phyloP scores from a whole-genome alignment of 176 grass and related monocot genomes.

The Triticum timopheevii region DNA sequence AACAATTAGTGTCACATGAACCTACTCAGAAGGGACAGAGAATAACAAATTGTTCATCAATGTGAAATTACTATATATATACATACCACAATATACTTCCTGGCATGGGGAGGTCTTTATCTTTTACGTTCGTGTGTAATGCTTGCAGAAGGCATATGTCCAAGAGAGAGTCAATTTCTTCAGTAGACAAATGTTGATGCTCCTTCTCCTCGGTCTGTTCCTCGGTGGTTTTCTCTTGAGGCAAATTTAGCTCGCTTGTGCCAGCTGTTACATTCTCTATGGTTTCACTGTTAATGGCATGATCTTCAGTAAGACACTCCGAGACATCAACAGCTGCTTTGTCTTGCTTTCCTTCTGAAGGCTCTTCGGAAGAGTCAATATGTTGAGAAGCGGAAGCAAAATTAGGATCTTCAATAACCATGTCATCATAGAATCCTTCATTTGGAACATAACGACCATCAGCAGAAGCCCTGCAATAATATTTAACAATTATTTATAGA shows the following conservation, averaged over 20 bases:
- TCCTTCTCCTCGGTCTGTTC: conserved; percentile 59
- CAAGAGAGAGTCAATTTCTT: conserved; percentile 88
- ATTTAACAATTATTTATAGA: conserved; percentile 21
- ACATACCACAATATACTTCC: conserved; percentile 88
- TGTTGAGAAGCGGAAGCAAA: conserved; percentile 46
- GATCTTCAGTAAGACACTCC: conserved; percentile 32
- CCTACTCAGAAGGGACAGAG: neutral
- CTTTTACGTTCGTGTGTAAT: conserved; percentile 76
- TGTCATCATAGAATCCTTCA: conserved; percentile 85
- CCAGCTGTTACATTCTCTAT: conserved; percentile 57
- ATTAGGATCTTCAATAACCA: conserved; percentile 80
- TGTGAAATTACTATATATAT: neutral
- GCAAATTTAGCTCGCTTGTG: conserved; percentile 49
- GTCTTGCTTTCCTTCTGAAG: conserved; percentile 38
- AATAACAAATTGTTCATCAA: conserved; percentile 6
- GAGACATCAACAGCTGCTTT: conserved; percentile 32
- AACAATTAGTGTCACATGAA: neutral
- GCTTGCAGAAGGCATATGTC: conserved; percentile 93
- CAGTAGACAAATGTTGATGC: conserved; percentile 61
- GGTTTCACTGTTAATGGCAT: conserved; percentile 26
- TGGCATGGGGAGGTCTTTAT: conserved; percentile 83
- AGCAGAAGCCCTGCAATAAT: conserved; percentile 74
- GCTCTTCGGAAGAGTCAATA: conserved; percentile 30
- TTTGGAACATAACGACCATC: conserved; percentile 82
- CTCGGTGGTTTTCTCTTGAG: conserved; percentile 36